Evolutionary conservation across 108 stramenopile species (phyloP).

Genomic region (Aurantiochytrium sp.): DNA sequence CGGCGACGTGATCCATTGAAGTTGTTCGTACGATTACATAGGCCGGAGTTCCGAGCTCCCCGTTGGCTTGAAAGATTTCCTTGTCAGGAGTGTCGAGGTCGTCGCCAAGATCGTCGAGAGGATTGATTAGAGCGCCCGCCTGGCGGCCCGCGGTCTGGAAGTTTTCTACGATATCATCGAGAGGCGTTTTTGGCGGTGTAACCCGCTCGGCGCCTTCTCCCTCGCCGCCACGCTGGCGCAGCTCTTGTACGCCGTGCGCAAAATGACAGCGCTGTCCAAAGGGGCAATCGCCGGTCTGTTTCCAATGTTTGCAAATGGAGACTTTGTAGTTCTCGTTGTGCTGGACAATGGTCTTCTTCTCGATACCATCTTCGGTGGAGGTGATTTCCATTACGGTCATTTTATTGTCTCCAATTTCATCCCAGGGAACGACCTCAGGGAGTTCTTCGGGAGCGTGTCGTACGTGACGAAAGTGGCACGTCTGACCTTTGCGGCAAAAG

Average conservation of each 20-base stretch:
- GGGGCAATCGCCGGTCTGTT: constrained; percentile 70
- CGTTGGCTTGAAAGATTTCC: not conserved
- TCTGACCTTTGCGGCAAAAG: not conserved
- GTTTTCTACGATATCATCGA: not conserved
- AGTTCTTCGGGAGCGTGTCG: not conserved
- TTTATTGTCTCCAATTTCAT: not conserved
- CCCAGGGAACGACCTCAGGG: not conserved
- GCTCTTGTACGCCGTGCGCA: constrained; percentile 74
- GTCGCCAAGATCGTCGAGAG: not conserved
- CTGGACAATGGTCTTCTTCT: constrained; percentile 26
- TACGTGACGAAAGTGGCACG: not conserved
- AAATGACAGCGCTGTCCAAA: constrained; percentile 69
- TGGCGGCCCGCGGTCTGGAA: not conserved
- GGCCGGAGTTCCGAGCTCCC: not conserved
- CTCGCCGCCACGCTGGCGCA: constrained; percentile 56
- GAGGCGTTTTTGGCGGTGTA: not conserved
- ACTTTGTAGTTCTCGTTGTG: constrained; percentile 83
- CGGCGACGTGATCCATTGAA: not conserved
- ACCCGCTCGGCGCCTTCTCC: constrained; percentile 27
- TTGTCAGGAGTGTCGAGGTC: not conserved
- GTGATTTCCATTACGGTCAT: not conserved
- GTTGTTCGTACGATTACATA: not conserved
- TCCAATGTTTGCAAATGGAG: constrained; percentile 73
- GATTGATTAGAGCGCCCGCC: not conserved
- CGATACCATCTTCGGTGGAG: not conserved